phyloP scores from a whole-genome alignment of 2,329 filamentous ascomycete species.

The Scedosporium dehoogii region DNA sequence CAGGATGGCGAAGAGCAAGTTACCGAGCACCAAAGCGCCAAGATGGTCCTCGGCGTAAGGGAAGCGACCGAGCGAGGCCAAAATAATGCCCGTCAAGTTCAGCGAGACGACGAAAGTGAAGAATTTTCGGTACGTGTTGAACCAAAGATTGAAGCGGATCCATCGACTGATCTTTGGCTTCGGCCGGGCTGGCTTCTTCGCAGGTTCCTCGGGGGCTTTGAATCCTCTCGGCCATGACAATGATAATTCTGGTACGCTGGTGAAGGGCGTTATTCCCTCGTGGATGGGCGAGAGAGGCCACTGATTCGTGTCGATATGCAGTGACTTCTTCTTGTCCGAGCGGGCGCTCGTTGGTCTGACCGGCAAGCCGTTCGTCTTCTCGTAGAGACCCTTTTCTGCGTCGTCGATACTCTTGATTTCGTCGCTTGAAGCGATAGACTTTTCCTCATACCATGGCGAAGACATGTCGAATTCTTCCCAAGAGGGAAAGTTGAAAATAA shows the following conservation, averaged over 20 bases:
- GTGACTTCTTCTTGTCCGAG: conserved; percentile 13
- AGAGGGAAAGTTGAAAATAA: not conserved
- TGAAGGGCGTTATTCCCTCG: conserved; percentile 20
- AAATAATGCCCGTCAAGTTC: conserved; percentile 24
- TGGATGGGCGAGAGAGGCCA: conserved; percentile 20
- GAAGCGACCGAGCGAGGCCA: conserved; percentile 22
- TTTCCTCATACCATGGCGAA: not conserved
- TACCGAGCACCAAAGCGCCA: conserved; percentile 27
- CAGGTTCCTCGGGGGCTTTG: conserved; percentile 1
- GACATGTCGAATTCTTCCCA: not conserved
- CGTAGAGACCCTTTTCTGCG: conserved; percentile 25
- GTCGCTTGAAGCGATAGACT: not conserved
- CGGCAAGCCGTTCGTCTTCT: conserved; percentile 15
- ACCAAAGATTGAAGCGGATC: conserved; percentile 27
- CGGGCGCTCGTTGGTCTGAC: conserved; percentile 14
- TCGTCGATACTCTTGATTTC: conserved; percentile 15
- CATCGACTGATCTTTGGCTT: conserved; percentile 19
- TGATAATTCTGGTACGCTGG: conserved; percentile 16
- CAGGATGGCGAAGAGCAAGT: conserved; percentile 26
- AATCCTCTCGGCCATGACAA: conserved; percentile 14
- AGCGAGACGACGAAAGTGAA: conserved; percentile 25
- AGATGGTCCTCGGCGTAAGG: conserved; percentile 26
- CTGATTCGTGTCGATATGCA: conserved; percentile 13
- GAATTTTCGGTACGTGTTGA: conserved; percentile 30
- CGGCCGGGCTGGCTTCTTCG: conserved; percentile 7